Evolutionary conservation across 2,329 filamentous ascomycete genomes (phyloP).

Genomic region (Berkeleyomyces basicola): DNA sequence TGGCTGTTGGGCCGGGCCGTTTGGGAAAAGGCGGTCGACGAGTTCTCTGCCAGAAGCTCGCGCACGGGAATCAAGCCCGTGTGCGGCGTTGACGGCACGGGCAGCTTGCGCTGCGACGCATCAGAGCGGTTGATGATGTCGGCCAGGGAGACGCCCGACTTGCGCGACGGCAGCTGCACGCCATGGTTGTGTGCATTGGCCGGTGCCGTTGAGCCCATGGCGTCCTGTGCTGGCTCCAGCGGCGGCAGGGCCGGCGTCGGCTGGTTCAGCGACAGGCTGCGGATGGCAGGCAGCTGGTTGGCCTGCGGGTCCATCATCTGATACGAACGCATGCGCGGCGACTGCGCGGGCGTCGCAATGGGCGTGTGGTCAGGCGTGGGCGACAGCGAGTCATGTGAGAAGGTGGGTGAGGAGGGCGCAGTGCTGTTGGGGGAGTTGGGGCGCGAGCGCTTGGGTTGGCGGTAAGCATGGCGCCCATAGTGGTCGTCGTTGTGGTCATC

Average conservation of each 20-base stretch:
- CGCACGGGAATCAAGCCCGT: conserved; percentile 59
- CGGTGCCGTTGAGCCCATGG: conserved; percentile 18
- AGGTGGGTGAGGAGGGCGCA: conserved; percentile 86
- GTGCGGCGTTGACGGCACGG: conserved; percentile 66
- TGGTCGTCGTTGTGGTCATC: conserved; percentile 65
- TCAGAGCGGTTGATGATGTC: conserved; percentile 88
- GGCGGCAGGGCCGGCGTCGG: conserved; percentile 40
- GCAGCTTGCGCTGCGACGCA: conserved; percentile 75
- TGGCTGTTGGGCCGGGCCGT: background rate
- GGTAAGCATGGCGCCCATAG: conserved; percentile 50
- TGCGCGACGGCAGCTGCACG: conserved; percentile 26
- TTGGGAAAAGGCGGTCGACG: background rate
- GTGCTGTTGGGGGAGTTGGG: conserved; percentile 92
- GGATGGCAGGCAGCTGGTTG: conserved; percentile 71
- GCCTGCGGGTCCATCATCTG: conserved; percentile 34
- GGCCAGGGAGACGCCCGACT: conserved; percentile 61
- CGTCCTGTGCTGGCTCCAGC: conserved; percentile 30
- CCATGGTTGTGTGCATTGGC: conserved; percentile 28
- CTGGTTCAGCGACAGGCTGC: conserved; percentile 41
- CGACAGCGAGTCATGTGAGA: conserved; percentile 88
- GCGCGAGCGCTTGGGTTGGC: conserved; percentile 71
- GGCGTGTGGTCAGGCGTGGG: conserved; percentile 97
- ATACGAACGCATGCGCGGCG: conserved; percentile 72
- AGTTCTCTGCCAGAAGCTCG: conserved; percentile 52
- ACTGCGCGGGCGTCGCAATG: conserved; percentile 90